Base-by-base conservation (phyloP, 2,329 filamentous ascomycete species). In the Magnaporthiopsis rhizophila region DNA sequence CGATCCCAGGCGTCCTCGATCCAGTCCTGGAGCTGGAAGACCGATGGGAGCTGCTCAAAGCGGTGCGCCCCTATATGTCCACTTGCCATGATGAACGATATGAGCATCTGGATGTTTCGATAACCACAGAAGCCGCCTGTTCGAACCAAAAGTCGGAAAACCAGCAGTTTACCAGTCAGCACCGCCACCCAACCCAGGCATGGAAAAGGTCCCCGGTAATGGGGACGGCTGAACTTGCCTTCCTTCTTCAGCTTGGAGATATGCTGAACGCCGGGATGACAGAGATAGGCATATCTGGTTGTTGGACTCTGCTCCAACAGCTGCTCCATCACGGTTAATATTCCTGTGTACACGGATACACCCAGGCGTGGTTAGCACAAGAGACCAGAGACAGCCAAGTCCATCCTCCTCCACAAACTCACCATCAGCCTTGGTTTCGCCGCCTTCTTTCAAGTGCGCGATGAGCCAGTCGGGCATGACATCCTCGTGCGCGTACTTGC, bases 111-210 rank as follows among this genome's bases (percentile, higher is more conserved):
- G 38, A 97, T 96, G 72, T 96, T 98, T 57, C 94, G 85, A 73
- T 97, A 98, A 3, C 94, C 94, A 73, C 94, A 98, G 73, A 98
- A 98, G 7, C 92, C 90, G 28, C 92, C 92, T 85, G 28, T 3
- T 24, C 21, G 30, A 12, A 18, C 26, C 26, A 61, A 24, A 63
- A 30, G 2, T 4, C 18, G 4, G 21, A 3, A 7, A 38, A 18
- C 7, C 45, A 11, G 45, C 18, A 18, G 36, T 15, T 18, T 30
- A n/a, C 4, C 45, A 9, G 45, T 53, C n/a, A 53, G 15, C 30
- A 9, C 3, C n/a, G 12, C 36, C 15, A 24, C 13, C 15, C 24
- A 2, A 18, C 32, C 34, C 61, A 30, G 18, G 26, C 34, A 12
- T 12, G n/a, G 58, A n/a, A n/a, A n/a, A n/a, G n/a, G n/a, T n/a